Base-by-base conservation (phyloP, 2,329 filamentous ascomycete genomes). In the Calonectria pseudoturangicola region DNA sequence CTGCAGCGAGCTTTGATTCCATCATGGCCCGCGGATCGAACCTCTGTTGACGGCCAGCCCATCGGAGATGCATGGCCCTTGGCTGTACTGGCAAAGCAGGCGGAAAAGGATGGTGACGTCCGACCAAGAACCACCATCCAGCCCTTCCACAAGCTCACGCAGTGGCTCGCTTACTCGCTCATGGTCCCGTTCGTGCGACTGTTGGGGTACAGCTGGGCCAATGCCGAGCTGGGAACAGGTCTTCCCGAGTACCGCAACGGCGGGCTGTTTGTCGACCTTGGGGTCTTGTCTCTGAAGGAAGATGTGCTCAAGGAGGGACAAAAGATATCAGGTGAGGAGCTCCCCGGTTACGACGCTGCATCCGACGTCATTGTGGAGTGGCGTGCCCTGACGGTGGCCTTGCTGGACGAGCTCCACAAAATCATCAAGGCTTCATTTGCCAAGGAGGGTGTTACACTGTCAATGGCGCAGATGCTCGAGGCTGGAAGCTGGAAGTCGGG, bases 201-300 rank as follows among this genome's bases (percentile, higher is more conserved):
- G 1, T 83, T 92, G 12, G 85, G 85, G 1, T 85, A 88, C 16
- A 83, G 87, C 15, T 91, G 90, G 83, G 85, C 83, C 10, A 90
- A 90, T 45, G 82, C 85, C 2, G 85, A 89, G 25, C 87, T 92
- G 0, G 86, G 93, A 10, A 95, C 93, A 0, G 93, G 91, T 0
- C 85, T 95, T 3, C 92, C 93, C 0, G 93, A 94, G 79, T 94
- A 94, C 76, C 89, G 93, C 66, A 94, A 94, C 71, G 93, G 93
- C 2, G 93, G 93, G 0, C 82, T 94, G 0, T 92, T 94, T 43
- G 88, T 94, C 58, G 93, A 92, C 43, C 79, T 90, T 25, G 88
- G 87, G 0, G 88, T 90, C 0, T 73, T 92, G 30, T 86, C 83
- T 2, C 82, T 92, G 9, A 91, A 90, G 77, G 73, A 83, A 0